phyloP scores from a whole-genome alignment of 371 early-diverging fungal species.

The Smittium mucronatum region DNA sequence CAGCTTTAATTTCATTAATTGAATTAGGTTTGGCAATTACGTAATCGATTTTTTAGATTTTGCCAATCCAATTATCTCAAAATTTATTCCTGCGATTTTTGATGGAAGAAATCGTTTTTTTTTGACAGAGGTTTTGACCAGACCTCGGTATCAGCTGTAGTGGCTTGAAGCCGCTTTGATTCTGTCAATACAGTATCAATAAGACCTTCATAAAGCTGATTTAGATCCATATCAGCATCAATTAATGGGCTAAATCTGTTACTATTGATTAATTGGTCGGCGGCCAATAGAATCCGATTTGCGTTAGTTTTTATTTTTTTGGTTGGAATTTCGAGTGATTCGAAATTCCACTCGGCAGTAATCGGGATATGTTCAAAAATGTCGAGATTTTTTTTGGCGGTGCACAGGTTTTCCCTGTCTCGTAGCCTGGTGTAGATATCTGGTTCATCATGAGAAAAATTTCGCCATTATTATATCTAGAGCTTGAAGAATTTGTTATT shows the following conservation, averaged over 20 bases:
- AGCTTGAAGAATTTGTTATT: neutral
- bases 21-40: neutral
- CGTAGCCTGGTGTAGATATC: neutral
- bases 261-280: neutral
- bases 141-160: neutral
- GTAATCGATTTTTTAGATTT: neutral
- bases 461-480: neutral
- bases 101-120: neutral
- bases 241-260: neutral
- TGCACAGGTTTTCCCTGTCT: neutral
- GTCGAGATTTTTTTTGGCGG: neutral
- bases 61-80: neutral
- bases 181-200: neutral
- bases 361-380: neutral
- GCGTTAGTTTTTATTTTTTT: neutral
- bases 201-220: neutral
- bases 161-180: neutral
- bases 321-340: neutral
- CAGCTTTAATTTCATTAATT: neutral
- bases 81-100: neutral
- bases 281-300: neutral
- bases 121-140: neutral
- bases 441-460: neutral
- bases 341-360: neutral
- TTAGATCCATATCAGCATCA: neutral